These are phyloP conservation scores for Floccularia luteovirens DNA, from an alignment of 768 basidiomycete species.

Conservation along the genomic window DNA sequence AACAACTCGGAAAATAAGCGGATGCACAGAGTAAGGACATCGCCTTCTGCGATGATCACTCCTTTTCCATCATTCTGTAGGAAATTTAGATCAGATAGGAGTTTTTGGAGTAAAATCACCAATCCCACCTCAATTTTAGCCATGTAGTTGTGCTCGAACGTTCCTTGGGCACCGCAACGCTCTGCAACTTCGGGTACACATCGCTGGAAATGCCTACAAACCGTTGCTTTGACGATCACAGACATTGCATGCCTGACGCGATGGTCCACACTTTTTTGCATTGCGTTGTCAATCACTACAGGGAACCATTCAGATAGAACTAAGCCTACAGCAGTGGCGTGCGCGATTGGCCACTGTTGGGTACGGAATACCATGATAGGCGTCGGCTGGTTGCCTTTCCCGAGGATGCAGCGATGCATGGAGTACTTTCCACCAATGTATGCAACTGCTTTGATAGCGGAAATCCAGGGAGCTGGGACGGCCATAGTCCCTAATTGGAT, in stretches of 20 bases:
- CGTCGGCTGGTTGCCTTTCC: conserved; percentile 28
- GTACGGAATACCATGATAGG: conserved; percentile 60
- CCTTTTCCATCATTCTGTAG: conserved; percentile 42
- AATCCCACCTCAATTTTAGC: conserved; percentile 39
- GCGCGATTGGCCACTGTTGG: conserved; percentile 53
- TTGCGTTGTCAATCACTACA: conserved; percentile 23
- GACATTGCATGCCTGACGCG: conserved; percentile 49
- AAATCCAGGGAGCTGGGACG: conserved; percentile 40
- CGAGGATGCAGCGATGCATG: conserved; percentile 42
- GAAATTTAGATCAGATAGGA: conserved; percentile 9
- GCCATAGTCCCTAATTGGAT: conserved; percentile 47
- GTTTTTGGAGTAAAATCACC: conserved; percentile 3
- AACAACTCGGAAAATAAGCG: conserved; percentile 55
- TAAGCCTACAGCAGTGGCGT: conserved; percentile 41
- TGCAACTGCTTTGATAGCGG: conserved; percentile 43
- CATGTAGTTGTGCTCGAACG: conserved; percentile 59
- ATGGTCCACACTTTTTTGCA: conserved; percentile 29
- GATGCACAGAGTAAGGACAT: conserved; percentile 43
- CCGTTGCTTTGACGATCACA: conserved; percentile 47
- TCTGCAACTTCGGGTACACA: conserved; percentile 48
- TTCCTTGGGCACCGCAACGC: conserved; percentile 60
- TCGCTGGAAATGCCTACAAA: conserved; percentile 46
- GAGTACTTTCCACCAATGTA: conserved; percentile 54
- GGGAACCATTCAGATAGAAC: conserved; percentile 46
- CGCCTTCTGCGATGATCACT: conserved; percentile 53